A percentile compares a stretch with the other conserved stretches of the same genome.
Evolutionary conservation across 2,329 filamentous ascomycete species (phyloP).

Genomic region (Fusarium phyllophilum): DNA sequence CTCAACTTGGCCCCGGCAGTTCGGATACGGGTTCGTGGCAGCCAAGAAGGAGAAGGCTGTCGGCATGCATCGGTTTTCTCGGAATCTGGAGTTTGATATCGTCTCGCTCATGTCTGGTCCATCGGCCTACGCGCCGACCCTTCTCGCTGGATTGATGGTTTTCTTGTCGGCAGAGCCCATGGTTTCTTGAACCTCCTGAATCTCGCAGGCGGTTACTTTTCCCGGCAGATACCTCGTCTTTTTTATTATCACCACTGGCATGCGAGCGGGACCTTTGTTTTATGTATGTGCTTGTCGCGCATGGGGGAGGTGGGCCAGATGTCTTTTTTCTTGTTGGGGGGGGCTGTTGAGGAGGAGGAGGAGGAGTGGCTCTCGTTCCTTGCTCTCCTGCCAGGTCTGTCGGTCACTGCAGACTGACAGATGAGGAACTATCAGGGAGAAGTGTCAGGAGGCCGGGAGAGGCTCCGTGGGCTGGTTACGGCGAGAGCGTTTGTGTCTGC

Average conservation of each 20-base stretch:
- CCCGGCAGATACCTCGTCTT: constrained; percentile 41
- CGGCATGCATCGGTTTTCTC: constrained; percentile 52
- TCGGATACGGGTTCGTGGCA: constrained; percentile 48
- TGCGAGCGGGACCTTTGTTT: constrained; percentile 50
- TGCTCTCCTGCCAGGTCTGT: constrained; percentile 36
- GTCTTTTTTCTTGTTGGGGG: constrained; percentile 42
- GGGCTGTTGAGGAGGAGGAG: constrained; percentile 39
- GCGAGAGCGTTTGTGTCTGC: constrained; percentile 38
- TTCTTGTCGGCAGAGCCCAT: constrained; percentile 34
- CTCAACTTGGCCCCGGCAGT: constrained; percentile 46
- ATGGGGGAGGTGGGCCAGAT: constrained; percentile 47
- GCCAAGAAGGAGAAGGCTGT: constrained; percentile 47
- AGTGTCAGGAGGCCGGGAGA: constrained; percentile 34
- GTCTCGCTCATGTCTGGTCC: constrained; percentile 48
- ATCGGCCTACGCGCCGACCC: constrained; percentile 39
- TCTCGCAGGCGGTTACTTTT: constrained; percentile 30
- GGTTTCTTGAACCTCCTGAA: constrained; percentile 34
- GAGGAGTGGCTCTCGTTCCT: constrained; percentile 42
- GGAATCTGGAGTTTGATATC: constrained; percentile 57
- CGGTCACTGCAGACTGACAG: constrained; percentile 44
- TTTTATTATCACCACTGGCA: constrained; percentile 47
- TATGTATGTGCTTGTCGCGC: constrained; percentile 50
- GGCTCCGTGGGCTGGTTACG: constrained; percentile 35
- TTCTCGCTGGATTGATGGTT: constrained; percentile 45
- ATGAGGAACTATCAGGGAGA: constrained; percentile 40